Evolutionary conservation across 306 rosid genomes (phyloP).

Genomic region (Glycine tomentella): DNA sequence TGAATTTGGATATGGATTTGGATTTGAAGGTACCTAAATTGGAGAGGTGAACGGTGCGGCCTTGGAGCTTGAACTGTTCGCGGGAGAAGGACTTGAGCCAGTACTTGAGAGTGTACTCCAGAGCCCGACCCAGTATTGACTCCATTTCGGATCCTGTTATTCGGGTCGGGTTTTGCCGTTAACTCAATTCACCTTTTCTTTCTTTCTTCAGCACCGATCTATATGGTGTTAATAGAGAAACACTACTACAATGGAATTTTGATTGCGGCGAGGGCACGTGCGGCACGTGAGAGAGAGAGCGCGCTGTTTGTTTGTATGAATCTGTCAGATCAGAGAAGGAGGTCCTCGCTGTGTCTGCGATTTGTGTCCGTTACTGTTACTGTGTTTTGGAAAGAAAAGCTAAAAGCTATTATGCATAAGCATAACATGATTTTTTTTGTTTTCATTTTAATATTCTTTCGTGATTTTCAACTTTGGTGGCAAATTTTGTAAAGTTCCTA

Average conservation of each 20-base stretch:
- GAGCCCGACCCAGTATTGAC: constrained; percentile 81
- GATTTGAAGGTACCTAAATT: constrained; percentile 64
- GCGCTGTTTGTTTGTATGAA: neutral
- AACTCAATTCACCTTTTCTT: neutral
- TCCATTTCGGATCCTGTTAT: constrained; percentile 61
- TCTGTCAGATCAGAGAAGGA: neutral
- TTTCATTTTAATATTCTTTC: neutral
- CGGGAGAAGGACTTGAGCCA: constrained; percentile 94
- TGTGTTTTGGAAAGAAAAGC: neutral
- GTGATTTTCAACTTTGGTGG: neutral
- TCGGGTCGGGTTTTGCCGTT: constrained; percentile 43
- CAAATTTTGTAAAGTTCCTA: too few relatives aligned
- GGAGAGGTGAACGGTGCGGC: constrained; percentile 83
- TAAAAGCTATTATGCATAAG: too few relatives aligned
- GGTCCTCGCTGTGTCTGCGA: neutral
- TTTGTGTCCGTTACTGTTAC: constrained; percentile 1
- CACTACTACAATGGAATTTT: neutral
- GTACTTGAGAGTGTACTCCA: constrained; percentile 94
- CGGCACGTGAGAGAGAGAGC: constrained; percentile 42
- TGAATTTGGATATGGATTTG: neutral
- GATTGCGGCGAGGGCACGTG: constrained; percentile 41
- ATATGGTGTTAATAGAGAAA: neutral
- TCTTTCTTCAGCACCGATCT: neutral
- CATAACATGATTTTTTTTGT: neutral
- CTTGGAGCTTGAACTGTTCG: constrained; percentile 93